phyloP scores from a whole-genome alignment of 1,139 yeast genomes.

The Hyphopichia wangnamkhiaoensis region DNA sequence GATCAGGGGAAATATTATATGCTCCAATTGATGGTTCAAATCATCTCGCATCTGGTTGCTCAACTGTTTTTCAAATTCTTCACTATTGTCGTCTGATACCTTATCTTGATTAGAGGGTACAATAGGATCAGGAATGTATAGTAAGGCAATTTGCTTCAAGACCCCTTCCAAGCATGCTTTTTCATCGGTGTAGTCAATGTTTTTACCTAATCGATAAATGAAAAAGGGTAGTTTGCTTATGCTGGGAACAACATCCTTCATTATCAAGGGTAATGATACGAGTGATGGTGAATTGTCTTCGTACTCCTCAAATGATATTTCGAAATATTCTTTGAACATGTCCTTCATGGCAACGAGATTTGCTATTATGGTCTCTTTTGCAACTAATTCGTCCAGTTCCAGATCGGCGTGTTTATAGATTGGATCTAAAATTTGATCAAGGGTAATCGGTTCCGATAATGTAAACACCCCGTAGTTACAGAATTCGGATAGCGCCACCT shows the following conservation, averaged over 20 bases:
- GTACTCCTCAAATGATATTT: constrained; percentile 42
- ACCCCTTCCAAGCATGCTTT: constrained; percentile 65
- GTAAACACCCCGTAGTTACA: constrained; percentile 74
- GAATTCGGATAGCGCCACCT: constrained; percentile 74
- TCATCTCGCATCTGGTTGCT: constrained; percentile 15
- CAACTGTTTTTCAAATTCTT: constrained; percentile 14
- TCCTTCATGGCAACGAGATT: constrained; percentile 54
- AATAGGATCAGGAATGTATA: constrained; percentile 69
- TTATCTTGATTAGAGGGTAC: constrained; percentile 19
- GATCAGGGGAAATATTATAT: constrained; percentile 64
- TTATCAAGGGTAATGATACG: constrained; percentile 62
- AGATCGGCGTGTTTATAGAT: constrained; percentile 18
- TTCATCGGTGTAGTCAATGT: constrained; percentile 68
- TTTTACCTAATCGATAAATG: constrained; percentile 58
- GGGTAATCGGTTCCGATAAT: constrained; percentile 38
- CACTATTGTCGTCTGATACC: constrained; percentile 15
- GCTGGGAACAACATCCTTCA: constrained; percentile 64
- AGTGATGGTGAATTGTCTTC: constrained; percentile 34
- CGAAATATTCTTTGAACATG: constrained; percentile 83
- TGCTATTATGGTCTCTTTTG: constrained; percentile 20
- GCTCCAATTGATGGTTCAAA: constrained; percentile 48
- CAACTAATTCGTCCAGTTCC: constrained; percentile 12
- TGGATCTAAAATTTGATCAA: constrained; percentile 31
- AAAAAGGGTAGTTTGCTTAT: constrained; percentile 67
- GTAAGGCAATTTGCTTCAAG: constrained; percentile 65